Evolutionary conservation across 495 filamentous ascomycete genomes (phyloP).

Genomic region (Penicillium dipodomyicola): DNA sequence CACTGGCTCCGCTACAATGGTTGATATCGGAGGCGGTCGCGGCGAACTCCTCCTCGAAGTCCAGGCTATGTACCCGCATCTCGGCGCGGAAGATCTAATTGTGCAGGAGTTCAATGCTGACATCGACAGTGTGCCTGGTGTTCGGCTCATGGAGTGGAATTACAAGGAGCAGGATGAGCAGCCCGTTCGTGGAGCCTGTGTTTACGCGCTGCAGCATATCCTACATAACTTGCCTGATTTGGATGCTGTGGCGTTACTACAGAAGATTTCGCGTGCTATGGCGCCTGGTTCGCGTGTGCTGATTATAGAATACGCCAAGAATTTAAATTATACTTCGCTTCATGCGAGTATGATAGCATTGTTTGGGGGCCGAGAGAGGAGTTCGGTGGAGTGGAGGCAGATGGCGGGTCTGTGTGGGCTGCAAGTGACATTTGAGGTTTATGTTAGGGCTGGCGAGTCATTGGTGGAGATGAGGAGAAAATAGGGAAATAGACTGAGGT

Average conservation of each 20-base stretch:
- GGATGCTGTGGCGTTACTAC: slow-evolving; percentile 37
- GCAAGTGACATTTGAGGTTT: slow-evolving; percentile 36
- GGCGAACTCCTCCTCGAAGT: slow-evolving; percentile 53
- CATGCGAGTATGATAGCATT: slow-evolving; percentile 41
- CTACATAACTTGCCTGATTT: slow-evolving; percentile 45
- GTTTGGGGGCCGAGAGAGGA: slow-evolving; percentile 38
- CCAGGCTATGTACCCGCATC: slow-evolving; percentile 37
- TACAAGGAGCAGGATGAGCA: slow-evolving; percentile 34
- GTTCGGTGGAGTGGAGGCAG: slow-evolving; percentile 31
- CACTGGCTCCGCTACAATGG: slow-evolving; percentile 30
- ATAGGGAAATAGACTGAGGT: background rate
- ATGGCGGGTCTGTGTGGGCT: slow-evolving; percentile 34
- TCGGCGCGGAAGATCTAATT: slow-evolving; percentile 39
- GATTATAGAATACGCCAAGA: slow-evolving; percentile 43
- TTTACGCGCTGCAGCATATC: slow-evolving; percentile 46
- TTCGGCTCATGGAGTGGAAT: slow-evolving; percentile 37
- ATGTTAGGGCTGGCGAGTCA: slow-evolving; percentile 33
- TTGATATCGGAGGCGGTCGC: slow-evolving; percentile 56
- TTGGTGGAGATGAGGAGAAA: slow-evolving; percentile 38
- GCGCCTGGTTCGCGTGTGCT: slow-evolving; percentile 43
- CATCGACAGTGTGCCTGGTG: slow-evolving; percentile 26
- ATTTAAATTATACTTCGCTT: slow-evolving; percentile 30
- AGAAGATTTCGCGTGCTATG: slow-evolving; percentile 47
- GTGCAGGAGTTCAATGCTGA: slow-evolving; percentile 47
- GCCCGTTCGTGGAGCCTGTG: slow-evolving; percentile 37